phyloP scores from a whole-genome alignment of 768 basidiomycete species.

The Gymnopilus dilepis region DNA sequence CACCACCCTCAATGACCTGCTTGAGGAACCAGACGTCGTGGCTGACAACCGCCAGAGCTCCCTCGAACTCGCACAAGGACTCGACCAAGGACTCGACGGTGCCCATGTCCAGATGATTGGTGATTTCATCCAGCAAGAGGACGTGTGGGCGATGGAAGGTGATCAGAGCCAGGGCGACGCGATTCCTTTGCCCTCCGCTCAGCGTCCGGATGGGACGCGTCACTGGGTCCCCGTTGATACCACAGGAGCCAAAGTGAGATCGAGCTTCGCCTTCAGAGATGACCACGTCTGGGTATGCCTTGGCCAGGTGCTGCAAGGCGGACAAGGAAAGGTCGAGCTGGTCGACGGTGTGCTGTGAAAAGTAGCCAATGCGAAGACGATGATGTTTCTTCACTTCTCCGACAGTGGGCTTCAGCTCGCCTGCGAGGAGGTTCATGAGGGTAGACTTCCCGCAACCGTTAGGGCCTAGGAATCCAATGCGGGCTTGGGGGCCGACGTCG shows the following conservation, averaged over 20 bases:
- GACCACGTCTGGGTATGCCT: slow-evolving; percentile 30
- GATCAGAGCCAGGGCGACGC: slow-evolving; percentile 61
- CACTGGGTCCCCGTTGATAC: slow-evolving; percentile 51
- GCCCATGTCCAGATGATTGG: slow-evolving; percentile 70
- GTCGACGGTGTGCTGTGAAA: slow-evolving; percentile 67
- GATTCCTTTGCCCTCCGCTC: slow-evolving; percentile 63
- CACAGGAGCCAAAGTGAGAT: slow-evolving; percentile 43
- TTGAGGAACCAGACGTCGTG: slow-evolving; percentile 56
- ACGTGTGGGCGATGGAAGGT: slow-evolving; percentile 60
- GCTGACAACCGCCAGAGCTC: slow-evolving; percentile 66
- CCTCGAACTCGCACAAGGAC: slow-evolving; percentile 54
- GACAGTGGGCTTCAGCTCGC: slow-evolving; percentile 43
- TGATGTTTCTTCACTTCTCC: slow-evolving; percentile 61
- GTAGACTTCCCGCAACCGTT: slow-evolving; percentile 68
- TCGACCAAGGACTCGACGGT: slow-evolving; percentile 61
- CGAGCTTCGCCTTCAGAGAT: slow-evolving; percentile 38
- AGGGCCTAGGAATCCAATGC: slow-evolving; percentile 36
- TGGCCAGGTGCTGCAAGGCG: slow-evolving; percentile 33
- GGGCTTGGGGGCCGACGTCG: slow-evolving; percentile 32
- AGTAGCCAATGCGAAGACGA: slow-evolving; percentile 60
- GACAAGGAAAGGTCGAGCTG: slow-evolving; percentile 41
- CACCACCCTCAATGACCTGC: slow-evolving; percentile 37
- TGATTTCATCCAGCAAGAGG: slow-evolving; percentile 63
- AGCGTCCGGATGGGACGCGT: slow-evolving; percentile 42
- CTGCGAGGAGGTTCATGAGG: slow-evolving; percentile 51